Evolutionary conservation across 495 filamentous ascomycete species (phyloP).

Genomic region (Trichoderma reesei): DNA sequence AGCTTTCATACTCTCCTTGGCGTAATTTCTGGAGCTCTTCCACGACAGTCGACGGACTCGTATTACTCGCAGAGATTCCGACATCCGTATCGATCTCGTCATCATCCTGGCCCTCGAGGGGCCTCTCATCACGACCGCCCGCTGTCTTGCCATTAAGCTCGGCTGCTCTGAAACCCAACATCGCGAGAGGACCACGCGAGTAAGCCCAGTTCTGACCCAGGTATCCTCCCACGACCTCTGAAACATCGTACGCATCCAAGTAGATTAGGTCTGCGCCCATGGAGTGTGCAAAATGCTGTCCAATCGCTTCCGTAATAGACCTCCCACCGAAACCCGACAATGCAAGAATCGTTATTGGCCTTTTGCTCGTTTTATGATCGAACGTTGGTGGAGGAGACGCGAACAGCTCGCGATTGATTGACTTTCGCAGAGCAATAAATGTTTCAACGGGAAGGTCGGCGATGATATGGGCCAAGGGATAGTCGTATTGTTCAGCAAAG

Average conservation of each 20-base stretch:
- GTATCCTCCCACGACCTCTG: constrained; percentile 65
- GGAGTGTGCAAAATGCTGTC: constrained; percentile 43
- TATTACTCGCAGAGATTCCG: not conserved
- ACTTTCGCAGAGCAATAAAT: not conserved
- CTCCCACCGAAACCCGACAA: not conserved
- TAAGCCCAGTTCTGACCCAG: constrained; percentile 49
- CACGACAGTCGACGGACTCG: not conserved
- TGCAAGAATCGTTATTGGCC: constrained; percentile 6
- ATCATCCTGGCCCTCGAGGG: not conserved
- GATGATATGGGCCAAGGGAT: not conserved
- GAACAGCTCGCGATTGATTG: not conserved
- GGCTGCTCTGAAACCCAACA: constrained; percentile 55
- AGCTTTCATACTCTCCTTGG: constrained; percentile 15
- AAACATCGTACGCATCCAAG: constrained; percentile 70
- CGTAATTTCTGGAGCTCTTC: constrained; percentile 14
- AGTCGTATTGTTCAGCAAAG: not conserved
- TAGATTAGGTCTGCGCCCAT: constrained; percentile 66
- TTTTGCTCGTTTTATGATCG: constrained; percentile 3
- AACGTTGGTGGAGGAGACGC: not conserved
- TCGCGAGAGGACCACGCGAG: constrained; percentile 35
- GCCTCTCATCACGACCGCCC: not conserved
- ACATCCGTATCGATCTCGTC: not conserved
- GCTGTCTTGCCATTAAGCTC: constrained; percentile 30
- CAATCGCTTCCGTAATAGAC: constrained; percentile 22
- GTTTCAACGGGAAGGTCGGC: constrained; percentile 8